These are phyloP conservation scores for Aspergillus neoniger DNA, from an alignment of 2,329 filamentous ascomycete species.

Conservation along the genomic window DNA sequence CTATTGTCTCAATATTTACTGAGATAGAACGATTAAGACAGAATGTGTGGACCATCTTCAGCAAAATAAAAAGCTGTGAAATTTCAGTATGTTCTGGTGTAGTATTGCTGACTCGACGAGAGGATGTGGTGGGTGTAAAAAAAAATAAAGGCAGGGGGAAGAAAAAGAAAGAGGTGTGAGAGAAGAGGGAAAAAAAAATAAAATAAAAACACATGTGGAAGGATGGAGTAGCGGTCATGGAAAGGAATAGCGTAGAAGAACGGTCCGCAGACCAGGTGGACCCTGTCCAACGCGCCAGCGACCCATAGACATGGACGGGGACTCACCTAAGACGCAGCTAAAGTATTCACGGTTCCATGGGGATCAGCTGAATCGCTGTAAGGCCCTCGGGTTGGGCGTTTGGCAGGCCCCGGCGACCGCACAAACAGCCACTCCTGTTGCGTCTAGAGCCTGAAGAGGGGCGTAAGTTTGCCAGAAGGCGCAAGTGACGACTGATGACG, in stretches of 20 bases:
- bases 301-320: constrained; percentile 43
- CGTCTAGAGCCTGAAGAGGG: constrained; percentile 25
- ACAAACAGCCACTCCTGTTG: constrained; percentile 14
- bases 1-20: no score
- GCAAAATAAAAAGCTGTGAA: no score
- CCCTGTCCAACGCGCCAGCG: constrained; percentile 30
- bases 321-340: constrained; percentile 30
- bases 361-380: constrained; percentile 36
- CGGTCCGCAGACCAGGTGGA: constrained; percentile 24
- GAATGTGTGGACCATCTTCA: no score
- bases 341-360: constrained; percentile 29
- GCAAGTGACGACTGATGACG: constrained; percentile 23
- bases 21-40: no score
- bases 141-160: not conserved
- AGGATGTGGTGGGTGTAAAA: not conserved
- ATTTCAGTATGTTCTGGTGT: no score
- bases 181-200: not conserved
- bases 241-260: constrained; percentile 20
- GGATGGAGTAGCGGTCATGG: constrained; percentile 18
- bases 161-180: no score
- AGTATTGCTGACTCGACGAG: not conserved
- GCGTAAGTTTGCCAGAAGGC: constrained; percentile 20
- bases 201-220: constrained; percentile 4
- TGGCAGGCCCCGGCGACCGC: constrained; percentile 18
- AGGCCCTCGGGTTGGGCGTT: constrained; percentile 25